phyloP scores from a whole-genome alignment of 805 yeast genomes.

The Candida fluviatilis region DNA sequence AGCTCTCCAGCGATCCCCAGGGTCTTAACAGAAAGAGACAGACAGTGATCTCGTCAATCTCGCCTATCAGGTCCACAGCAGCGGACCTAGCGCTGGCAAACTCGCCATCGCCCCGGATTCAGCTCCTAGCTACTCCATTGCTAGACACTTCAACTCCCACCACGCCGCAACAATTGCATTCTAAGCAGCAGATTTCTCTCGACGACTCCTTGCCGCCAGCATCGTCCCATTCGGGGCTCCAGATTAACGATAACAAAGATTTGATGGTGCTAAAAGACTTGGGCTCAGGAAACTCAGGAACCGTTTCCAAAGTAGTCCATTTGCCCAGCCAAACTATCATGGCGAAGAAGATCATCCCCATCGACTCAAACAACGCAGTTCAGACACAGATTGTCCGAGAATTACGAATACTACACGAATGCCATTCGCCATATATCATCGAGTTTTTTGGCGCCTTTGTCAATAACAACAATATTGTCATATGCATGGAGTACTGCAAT shows the following conservation, averaged over 20 bases:
- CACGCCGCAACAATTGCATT: slow-evolving; percentile 3
- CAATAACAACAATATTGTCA: slow-evolving; percentile 66
- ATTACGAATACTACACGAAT: slow-evolving; percentile 84
- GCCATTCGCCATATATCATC: slow-evolving; percentile 77
- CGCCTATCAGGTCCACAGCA: slow-evolving; percentile 32
- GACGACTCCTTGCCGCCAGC: slow-evolving; percentile 17
- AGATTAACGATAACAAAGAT: slow-evolving; percentile 47
- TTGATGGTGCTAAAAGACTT: slow-evolving; percentile 68
- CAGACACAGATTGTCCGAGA: slow-evolving; percentile 86
- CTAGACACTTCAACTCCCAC: slow-evolving; percentile 1
- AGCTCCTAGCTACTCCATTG: neutral
- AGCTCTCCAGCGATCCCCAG: neutral
- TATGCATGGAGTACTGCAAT: slow-evolving; percentile 95
- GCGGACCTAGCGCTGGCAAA: slow-evolving; percentile 11
- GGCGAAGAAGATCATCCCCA: slow-evolving; percentile 86
- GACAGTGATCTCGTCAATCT: slow-evolving; percentile 39
- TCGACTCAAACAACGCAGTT: slow-evolving; percentile 75
- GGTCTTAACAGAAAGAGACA: slow-evolving; percentile 26
- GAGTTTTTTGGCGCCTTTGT: slow-evolving; percentile 90
- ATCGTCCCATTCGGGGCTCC: slow-evolving; percentile 28
- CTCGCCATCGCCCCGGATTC: slow-evolving; percentile 4
- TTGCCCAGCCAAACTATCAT: slow-evolving; percentile 81
- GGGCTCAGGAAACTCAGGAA: slow-evolving; percentile 94
- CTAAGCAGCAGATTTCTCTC: neutral
- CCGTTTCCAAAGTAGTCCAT: slow-evolving; percentile 84